Percentiles rank a stretch among this genome's conserved stretches.
Conservation (phyloP, 208 protist species). For the Naegleria fowleri region DNA sequence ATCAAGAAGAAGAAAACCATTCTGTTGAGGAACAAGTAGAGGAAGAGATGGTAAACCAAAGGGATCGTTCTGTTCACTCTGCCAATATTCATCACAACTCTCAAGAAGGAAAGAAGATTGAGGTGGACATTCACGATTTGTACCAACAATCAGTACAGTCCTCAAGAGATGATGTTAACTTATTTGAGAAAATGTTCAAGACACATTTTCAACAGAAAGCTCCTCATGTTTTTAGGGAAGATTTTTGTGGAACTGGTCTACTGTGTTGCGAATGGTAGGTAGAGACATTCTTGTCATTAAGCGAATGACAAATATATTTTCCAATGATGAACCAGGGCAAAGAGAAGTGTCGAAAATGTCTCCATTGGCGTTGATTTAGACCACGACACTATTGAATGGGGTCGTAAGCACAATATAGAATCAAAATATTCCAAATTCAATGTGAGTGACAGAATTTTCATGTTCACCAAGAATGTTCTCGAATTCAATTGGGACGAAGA, state of each 20-base stretch:
- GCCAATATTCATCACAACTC: neutral
- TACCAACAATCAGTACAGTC: neutral
- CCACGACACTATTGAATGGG: neutral
- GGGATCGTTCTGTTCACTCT: neutral
- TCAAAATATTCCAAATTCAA: neutral
- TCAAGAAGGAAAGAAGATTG: neutral
- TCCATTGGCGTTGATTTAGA: neutral
- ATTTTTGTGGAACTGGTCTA: conserved; percentile 11
- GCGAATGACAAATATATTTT: too few relatives aligned
- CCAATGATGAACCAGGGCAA: too few relatives aligned
- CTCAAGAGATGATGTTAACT: neutral
- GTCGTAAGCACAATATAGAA: neutral
- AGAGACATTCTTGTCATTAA: too few relatives aligned
- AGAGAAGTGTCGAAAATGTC: neutral
- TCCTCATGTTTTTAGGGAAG: neutral
- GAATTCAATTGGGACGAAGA: neutral
- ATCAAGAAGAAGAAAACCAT: neutral
- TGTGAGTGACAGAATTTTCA: neutral
- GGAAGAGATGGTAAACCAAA: neutral
- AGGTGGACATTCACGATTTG: neutral
- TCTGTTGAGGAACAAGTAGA: neutral
- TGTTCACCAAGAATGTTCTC: neutral
- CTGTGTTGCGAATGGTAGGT: neutral
- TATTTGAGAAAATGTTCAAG: conserved; percentile 1
- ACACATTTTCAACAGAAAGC: neutral